Base-by-base conservation (phyloP, 129 eudicot genomes). In the Gnaphalium uliginosum region DNA sequence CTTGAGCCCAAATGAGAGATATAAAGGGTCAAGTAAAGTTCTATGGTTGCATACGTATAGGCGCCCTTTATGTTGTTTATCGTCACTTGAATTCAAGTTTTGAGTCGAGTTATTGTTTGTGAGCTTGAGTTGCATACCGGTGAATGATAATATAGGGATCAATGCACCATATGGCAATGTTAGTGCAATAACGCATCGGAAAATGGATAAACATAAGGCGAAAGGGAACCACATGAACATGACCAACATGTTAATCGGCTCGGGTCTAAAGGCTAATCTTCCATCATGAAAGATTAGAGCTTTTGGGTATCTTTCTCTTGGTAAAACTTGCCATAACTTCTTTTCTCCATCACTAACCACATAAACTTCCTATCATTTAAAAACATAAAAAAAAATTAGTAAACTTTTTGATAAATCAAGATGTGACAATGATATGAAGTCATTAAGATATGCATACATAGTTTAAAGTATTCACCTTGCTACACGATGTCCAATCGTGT, bases 241-340 rank as follows among this genome's bases (percentile, higher is more conserved):
- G 73, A 74, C 26, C n/a, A 89, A 78, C 62, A 83, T 75, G 5
- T 61, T 75, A 6, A 79, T 61, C 8, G 84, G 87, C 30, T 89
- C 81, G 14, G 97, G 96, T 50, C 60, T 82, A 18, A 86, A 83
- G 27, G 92, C 96, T 67, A 92, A 79, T 73, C 97, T 80, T 6
- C 97, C 96, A 29, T 92, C 97, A 22, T 92, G 97, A 32, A 92
- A 92, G 39, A 89, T 76, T 5, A 92, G 59, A 25, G 89, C 85
- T 66, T 87, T 87, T 6, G 92, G 96, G 73, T 85, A 92, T 74
- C 59, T 74, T 17, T 85, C 81, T 57, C 77, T 85, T 57, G 90
- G 86, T 7, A 91, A 83, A 10, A 56, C 7, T 59, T 60, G 80
- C 87, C 86, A 87, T 14, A 69, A 63, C 27, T 23, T 69, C 77